These are phyloP conservation scores for Gonapodya prolifera DNA, from an alignment of 192 early-diverging fungal genomes.

Conservation along the genomic window DNA sequence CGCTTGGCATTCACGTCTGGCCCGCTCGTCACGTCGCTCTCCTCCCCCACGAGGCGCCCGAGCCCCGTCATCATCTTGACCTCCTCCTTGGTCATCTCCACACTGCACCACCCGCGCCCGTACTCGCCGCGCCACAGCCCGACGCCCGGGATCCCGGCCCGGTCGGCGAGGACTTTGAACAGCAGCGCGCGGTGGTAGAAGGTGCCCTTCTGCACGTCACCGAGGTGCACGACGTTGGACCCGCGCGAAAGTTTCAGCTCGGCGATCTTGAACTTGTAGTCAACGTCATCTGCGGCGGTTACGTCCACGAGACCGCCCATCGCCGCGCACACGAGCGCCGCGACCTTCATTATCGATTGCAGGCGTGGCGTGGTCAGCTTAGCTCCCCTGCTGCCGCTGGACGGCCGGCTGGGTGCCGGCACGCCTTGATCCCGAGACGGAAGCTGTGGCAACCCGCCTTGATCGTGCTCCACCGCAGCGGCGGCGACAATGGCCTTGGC, in stretches of 20 bases:
- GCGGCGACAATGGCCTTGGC: background rate
- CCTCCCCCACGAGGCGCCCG: background rate
- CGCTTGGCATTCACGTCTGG: background rate
- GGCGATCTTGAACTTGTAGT: constrained; percentile 37
- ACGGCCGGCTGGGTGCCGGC: background rate
- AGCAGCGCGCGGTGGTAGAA: constrained; percentile 44
- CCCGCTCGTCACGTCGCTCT: background rate
- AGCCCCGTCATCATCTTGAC: background rate
- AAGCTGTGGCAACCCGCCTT: constrained; percentile 1
- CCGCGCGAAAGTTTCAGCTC: constrained; percentile 29
- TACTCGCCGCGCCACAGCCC: background rate
- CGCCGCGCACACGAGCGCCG: constrained; percentile 22
- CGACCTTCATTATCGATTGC: constrained; percentile 21
- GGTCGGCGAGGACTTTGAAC: constrained; percentile 39
- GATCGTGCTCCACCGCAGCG: background rate
- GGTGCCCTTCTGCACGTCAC: constrained; percentile 25
- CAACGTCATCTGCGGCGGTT: constrained; percentile 13
- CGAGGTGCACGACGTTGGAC: constrained; percentile 33
- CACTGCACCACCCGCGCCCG: background rate
- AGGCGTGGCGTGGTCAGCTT: background rate
- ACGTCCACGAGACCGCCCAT: constrained; percentile 33
- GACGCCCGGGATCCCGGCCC: constrained; percentile 17
- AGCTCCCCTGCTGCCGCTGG: background rate
- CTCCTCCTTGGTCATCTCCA: background rate
- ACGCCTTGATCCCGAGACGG: constrained; percentile 13